Evolutionary conservation across 2,329 filamentous ascomycete species (phyloP).

Genomic region (Talaromyces sp.): DNA sequence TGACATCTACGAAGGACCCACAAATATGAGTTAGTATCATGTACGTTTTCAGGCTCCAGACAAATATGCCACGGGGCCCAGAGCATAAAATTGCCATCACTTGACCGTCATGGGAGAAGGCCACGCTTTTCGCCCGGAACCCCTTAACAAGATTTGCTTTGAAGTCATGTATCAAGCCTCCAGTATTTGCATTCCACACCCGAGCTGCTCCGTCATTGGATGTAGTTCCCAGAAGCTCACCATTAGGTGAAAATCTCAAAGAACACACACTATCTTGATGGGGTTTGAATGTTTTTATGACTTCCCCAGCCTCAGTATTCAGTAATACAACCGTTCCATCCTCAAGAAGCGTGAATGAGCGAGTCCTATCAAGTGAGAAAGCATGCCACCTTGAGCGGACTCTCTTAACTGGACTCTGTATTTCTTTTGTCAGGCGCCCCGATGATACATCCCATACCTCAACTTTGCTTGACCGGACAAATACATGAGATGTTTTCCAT

Average conservation of each 20-base stretch:
- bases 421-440: neutral
- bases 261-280: neutral
- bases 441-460: neutral
- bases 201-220: neutral
- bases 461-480: neutral
- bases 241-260: neutral
- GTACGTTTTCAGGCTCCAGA: neutral
- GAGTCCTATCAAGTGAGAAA: neutral
- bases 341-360: neutral
- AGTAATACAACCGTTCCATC: neutral
- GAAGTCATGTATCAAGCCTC: neutral
- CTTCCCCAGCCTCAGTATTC: neutral
- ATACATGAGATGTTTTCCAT: neutral
- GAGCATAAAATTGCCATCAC: neutral
- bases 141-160: neutral
- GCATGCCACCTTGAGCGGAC: neutral
- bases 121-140: neutral
- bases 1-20: neutral
- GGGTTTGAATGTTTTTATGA: neutral
- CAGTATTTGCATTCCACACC: neutral
- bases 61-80: neutral
- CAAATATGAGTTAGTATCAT: no score
- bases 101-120: neutral
- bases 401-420: neutral
- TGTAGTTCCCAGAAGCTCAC: neutral